Base-by-base conservation (phyloP, 768 basidiomycete species). In the Naganishia antarctica region DNA sequence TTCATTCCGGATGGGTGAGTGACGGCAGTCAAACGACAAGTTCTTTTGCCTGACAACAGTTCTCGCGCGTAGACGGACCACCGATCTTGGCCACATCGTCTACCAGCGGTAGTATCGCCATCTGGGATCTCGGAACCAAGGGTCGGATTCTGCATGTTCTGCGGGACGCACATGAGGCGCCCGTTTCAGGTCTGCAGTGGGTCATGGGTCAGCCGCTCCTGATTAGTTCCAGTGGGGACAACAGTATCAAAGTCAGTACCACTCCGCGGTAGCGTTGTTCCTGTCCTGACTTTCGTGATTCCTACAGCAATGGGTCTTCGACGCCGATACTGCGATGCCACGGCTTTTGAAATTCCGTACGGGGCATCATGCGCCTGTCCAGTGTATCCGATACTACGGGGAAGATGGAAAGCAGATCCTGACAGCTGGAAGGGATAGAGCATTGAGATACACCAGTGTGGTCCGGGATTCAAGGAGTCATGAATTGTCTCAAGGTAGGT, bases 381-480 rank as follows among this genome's bases (percentile, higher is more conserved):
- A 92, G 73, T 81, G 92, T 21, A 90, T 99, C 51, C 83, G 93
- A 61, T 97, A 91, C 77, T 97, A 96, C 75, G 94, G 93, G 13
- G 86, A 89, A n/a, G 94, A 99, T 71, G 96, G 96, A 2, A 99
- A 99, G 78, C 87, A 91, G 67, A 79, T 99, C 8, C 78, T 99
- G 48, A 92, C 90, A 4, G 92, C 91, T 2, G 76, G 76, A 12
- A 80, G 87, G 63, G 96, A 99, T 76, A 86, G 92, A 34, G 88
- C 89, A 69, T 78, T 99, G 59, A 82, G 96, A 40, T 91, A 86
- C 73, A 93, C 90, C 3, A 91, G 88, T 47, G 88, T 98, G 60
- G 94, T 98, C 11, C 83, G 96, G 16, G 96, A 99, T 77, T 93
- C 94, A 0, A 82, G 96, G 48, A 91, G 90, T 32, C 90, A 90